Conservation (phyloP, 306 rosid genomes). For the Oemleria cerasiformis region DNA sequence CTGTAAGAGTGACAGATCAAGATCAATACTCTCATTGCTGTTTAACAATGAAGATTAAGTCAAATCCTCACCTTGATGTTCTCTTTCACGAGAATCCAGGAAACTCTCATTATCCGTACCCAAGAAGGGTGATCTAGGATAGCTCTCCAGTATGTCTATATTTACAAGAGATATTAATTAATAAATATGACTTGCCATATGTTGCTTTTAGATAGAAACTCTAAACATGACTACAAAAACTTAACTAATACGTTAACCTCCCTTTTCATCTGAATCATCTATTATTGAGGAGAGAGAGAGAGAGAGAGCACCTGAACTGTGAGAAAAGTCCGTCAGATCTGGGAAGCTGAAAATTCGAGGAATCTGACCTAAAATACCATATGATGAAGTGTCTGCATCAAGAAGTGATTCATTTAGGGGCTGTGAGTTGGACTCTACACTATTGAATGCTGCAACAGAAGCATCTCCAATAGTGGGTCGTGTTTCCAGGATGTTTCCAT, state of each 20-base stretch:
- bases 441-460: slow-evolving; percentile 52
- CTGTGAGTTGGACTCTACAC: slow-evolving; percentile 54
- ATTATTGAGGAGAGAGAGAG: slow-evolving; percentile 9
- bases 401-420: slow-evolving; percentile 53
- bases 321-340: slow-evolving; percentile 79
- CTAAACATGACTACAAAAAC: not conserved
- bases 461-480: slow-evolving; percentile 64
- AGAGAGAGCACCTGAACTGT: slow-evolving; percentile 61
- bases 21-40: slow-evolving; percentile 21
- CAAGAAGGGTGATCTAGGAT: slow-evolving; percentile 67
- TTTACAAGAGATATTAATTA: slow-evolving; percentile 17
- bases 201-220: not conserved
- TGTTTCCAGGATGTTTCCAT: slow-evolving; percentile 54
- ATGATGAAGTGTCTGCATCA: slow-evolving; percentile 55
- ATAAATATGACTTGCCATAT: not conserved
- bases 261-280: not conserved
- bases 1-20: slow-evolving; percentile 26
- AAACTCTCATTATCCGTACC: slow-evolving; percentile 60
- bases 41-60: slow-evolving; percentile 8
- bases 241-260: not conserved
- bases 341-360: slow-evolving; percentile 83
- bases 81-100: slow-evolving; percentile 58
- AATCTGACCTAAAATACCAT: slow-evolving; percentile 72
- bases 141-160: slow-evolving; percentile 83
- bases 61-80: slow-evolving; percentile 58